Percentiles rank a stretch among this genome's conserved stretches.
phyloP scores from a whole-genome alignment of 2,329 filamentous ascomycete species.

The Chaetomium olivaceum region DNA sequence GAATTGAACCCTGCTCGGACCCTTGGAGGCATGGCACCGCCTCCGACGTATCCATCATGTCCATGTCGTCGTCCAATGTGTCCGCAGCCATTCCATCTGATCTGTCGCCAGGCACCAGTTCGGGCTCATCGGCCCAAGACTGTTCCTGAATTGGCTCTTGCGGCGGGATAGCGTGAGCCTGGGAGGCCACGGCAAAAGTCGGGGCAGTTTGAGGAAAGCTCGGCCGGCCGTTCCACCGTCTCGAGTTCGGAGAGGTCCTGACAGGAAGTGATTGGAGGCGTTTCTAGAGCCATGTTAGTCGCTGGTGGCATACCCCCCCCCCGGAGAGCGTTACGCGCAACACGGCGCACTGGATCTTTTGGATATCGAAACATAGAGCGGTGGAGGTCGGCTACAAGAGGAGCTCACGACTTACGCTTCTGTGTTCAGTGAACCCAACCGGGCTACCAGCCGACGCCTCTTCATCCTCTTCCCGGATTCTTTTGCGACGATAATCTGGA shows the following conservation, averaged over 20 bases:
- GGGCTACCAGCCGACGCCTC: constrained; percentile 41
- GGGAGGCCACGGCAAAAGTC: constrained; percentile 13
- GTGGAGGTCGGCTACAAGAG: neutral
- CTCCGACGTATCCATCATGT: constrained; percentile 49
- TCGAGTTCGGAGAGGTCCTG: constrained; percentile 30
- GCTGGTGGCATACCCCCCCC: neutral
- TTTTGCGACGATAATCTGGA: constrained; percentile 46
- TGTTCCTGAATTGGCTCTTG: constrained; percentile 34
- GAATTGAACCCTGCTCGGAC: constrained; percentile 37
- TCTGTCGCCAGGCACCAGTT: constrained; percentile 30
- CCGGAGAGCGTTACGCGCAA: neutral
- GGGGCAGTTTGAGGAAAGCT: constrained; percentile 26
- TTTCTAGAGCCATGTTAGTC: constrained; percentile 46
- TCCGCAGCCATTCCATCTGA: constrained; percentile 24
- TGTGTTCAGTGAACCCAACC: constrained; percentile 52
- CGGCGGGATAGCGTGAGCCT: constrained; percentile 25
- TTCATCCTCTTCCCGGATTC: constrained; percentile 48
- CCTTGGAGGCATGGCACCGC: constrained; percentile 17
- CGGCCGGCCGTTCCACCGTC: constrained; percentile 29
- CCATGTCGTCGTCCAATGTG: constrained; percentile 48
- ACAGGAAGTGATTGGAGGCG: constrained; percentile 30
- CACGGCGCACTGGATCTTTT: neutral
- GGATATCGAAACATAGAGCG: neutral
- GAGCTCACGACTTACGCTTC: constrained; percentile 44
- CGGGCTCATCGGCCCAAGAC: constrained; percentile 31